phyloP scores from a whole-genome alignment of 805 yeast species.

The Saturnispora sekii region DNA sequence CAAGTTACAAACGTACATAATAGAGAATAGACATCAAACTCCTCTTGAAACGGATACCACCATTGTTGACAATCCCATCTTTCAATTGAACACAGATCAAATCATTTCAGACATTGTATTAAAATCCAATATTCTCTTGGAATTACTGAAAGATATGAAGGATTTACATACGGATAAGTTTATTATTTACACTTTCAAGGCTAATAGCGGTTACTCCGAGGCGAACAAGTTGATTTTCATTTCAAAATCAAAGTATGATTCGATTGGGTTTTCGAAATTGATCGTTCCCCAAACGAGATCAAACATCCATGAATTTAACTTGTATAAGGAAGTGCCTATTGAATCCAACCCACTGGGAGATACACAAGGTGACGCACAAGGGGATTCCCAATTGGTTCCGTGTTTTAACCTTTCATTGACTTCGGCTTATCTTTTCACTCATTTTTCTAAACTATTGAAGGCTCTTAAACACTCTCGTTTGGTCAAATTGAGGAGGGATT shows the following conservation, averaged over 20 bases:
- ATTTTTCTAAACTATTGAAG: conserved; percentile 38
- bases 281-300: conserved; percentile 54
- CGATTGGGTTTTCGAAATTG: conserved; percentile 60
- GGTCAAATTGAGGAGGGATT: conserved; percentile 47
- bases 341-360: no score
- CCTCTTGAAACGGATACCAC: conserved; percentile 19
- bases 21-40: conserved; percentile 11
- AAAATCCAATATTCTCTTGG: conserved; percentile 42
- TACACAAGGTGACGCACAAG: neutral
- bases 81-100: conserved; percentile 30
- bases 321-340: conserved; percentile 17
- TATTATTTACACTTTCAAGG: conserved; percentile 34
- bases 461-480: conserved; percentile 42
- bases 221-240: conserved; percentile 41
- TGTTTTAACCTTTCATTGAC: conserved; percentile 24
- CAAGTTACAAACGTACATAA: conserved; percentile 39
- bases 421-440: conserved; percentile 40
- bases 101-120: conserved; percentile 43
- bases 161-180: conserved; percentile 45
- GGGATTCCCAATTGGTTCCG: conserved; percentile 6
- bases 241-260: conserved; percentile 47
- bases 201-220: conserved; percentile 9
- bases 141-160: conserved; percentile 45
- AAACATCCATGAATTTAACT: conserved; percentile 50
- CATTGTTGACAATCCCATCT: conserved; percentile 5